phyloP scores from a whole-genome alignment of 352 stramenopile genomes.

The Globisporangium paroecandrum region DNA sequence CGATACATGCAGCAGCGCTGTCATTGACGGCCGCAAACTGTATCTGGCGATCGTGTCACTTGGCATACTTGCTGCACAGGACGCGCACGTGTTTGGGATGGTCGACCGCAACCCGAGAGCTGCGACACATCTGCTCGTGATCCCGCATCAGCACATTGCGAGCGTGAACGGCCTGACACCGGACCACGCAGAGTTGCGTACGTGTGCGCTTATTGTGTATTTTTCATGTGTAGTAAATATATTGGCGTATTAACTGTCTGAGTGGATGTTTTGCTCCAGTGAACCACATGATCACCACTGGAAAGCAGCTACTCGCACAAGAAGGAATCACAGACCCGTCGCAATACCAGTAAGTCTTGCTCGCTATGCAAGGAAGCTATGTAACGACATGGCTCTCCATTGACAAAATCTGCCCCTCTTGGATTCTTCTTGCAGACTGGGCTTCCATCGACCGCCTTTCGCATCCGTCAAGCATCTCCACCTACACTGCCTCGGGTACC shows the following conservation, averaged over 20 bases:
- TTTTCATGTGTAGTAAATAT: too few relatives aligned
- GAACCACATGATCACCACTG: constrained; percentile 52
- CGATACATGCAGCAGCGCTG: not conserved
- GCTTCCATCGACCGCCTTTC: constrained; percentile 71
- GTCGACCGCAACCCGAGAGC: constrained; percentile 56
- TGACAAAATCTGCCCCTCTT: constrained; percentile 1
- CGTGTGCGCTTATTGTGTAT: constrained; percentile 2
- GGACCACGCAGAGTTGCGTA: constrained; percentile 42
- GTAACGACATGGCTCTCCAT: not conserved
- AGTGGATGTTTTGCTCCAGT: constrained; percentile 26
- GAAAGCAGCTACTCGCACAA: constrained; percentile 42
- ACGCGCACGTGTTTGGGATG: constrained; percentile 58
- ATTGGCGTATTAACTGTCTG: not conserved
- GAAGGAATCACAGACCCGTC: constrained; percentile 33
- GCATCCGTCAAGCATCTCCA: constrained; percentile 71
- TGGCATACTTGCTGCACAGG: constrained; percentile 21
- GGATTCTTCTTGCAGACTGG: constrained; percentile 32
- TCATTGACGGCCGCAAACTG: not conserved
- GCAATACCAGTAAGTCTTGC: constrained; percentile 28
- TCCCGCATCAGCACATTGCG: constrained; percentile 57
- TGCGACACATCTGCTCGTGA: constrained; percentile 54
- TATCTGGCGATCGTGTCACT: not conserved
- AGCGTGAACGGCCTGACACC: constrained; percentile 44
- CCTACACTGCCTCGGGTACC: constrained; percentile 64
- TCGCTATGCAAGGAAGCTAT: not conserved